A percentile compares a stretch with the other conserved stretches of the same genome.
Conservation (phyloP, 2,329 filamentous ascomycete species). For the Biscogniauxia marginata region DNA sequence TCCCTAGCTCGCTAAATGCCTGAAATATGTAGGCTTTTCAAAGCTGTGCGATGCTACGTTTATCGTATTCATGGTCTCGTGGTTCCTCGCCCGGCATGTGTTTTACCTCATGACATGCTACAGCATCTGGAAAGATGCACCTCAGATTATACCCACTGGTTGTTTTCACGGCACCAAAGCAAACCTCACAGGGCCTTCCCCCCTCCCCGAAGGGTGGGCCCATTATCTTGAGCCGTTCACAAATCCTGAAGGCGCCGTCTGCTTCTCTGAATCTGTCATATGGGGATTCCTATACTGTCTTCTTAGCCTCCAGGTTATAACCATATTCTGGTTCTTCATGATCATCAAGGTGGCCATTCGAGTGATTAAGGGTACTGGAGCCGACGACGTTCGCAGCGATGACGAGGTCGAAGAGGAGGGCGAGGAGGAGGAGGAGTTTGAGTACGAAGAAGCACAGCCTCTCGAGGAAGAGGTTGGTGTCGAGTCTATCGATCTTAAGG, state of each 20-base stretch:
- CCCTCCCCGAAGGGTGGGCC: conserved; percentile 50
- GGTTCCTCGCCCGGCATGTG: conserved; percentile 81
- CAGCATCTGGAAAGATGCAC: conserved; percentile 71
- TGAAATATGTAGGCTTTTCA: conserved; percentile 83
- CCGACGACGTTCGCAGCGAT: conserved; percentile 86
- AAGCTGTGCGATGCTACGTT: conserved; percentile 79
- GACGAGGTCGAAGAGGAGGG: conserved; percentile 74
- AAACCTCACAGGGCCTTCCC: conserved; percentile 53
- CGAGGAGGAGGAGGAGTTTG: conserved; percentile 52
- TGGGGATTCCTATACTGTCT: conserved; percentile 76
- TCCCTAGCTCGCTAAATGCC: conserved; percentile 76
- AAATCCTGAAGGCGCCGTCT: conserved; percentile 70
- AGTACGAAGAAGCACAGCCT: conserved; percentile 54
- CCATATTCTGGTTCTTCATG: conserved; percentile 85
- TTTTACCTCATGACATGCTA: conserved; percentile 78
- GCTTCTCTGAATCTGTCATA: conserved; percentile 73
- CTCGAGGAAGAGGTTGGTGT: conserved; percentile 76
- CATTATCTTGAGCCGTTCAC: conserved; percentile 75
- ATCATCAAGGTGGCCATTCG: conserved; percentile 80
- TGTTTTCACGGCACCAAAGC: conserved; percentile 66
- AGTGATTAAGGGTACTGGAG: conserved; percentile 72
- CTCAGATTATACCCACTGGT: conserved; percentile 60
- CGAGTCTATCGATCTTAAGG: conserved; percentile 66
- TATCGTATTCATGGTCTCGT: conserved; percentile 79
- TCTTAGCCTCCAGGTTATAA: conserved; percentile 74